Evolutionary conservation across 768 basidiomycete genomes (phyloP), one percentile per base, ranked within the genome.

Genomic region (Phaeolepiota aurea): DNA sequence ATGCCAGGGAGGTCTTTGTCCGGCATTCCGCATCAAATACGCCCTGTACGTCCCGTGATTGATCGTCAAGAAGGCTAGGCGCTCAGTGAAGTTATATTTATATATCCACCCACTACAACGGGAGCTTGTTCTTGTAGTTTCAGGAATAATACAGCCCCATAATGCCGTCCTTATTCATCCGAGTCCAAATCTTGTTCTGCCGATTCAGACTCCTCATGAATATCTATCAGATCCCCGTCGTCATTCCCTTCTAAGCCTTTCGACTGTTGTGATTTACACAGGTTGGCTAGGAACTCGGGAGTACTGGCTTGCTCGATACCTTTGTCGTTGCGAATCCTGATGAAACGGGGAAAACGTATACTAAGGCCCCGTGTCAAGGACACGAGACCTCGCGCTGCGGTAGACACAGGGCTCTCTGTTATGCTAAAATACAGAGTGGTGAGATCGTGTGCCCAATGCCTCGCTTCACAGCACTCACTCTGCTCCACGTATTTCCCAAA

Each of bases 401-500:
- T 62, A 16, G 90, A 93, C 12, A 90, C 77, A 0, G 90, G 91
- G 32, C 88, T 90, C 45, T 88, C 61, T 2, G 90, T 90, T 48
- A 92, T 73, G 52, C 83, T 87, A 38, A 30, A 47, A 44, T 20
- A 40, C 44, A 25, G 14, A 37, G 48, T 38, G 18, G 34, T n/a
- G n/a, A n/a, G 16, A 9, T 35, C 34, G 16, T 35, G 9, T 18
- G 34, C 9, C 10, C n/a, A n/a, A n/a, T n/a, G 16, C 9, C 10
- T 11, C 9, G 34, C 34, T 10, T 35, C 11, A 11, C 4, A 32
- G n/a, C 11, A 44, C 68, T 56, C 47, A 77, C 82, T 85, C 79
- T 44, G 84, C 82, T 28, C 82, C 80, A 19, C 77, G 74, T 43
- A 94, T 85, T 63, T 96, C 91, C 92, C 92, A 96, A 12, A 91